Conservation (phyloP, 345 rosid species). For the Euphorbia lathyris region DNA sequence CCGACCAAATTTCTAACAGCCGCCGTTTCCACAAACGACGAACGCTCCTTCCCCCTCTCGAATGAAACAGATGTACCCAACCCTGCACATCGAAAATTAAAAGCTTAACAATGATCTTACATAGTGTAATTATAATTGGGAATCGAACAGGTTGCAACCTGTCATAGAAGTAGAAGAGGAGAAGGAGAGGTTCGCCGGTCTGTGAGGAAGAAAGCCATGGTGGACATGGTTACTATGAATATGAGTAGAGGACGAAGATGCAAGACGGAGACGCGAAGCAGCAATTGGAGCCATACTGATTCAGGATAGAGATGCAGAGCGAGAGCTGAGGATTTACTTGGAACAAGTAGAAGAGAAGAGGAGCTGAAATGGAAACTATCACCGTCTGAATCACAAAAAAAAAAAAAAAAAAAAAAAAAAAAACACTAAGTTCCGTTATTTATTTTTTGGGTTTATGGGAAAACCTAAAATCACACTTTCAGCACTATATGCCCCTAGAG, state of each 20-base stretch:
- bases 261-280: not conserved
- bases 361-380: no score
- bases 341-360: not conserved
- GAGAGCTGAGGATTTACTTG: no score
- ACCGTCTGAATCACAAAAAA: no score
- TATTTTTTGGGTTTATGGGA: no score
- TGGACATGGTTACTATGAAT: not conserved
- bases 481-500: no score
- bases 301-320: no score
- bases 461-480: no score
- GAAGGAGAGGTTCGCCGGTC: not conserved
- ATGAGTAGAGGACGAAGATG: not conserved
- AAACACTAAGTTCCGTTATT: no score
- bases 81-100: not conserved
- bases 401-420: no score
- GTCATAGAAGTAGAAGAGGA: conserved; percentile 6
- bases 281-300: not conserved
- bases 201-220: not conserved
- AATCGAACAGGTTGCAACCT: no score
- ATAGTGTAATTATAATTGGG: not conserved
- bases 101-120: not conserved
- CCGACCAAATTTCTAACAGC: not conserved
- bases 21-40: not conserved
- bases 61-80: not conserved
- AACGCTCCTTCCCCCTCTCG: conserved; percentile 10